Conservation (phyloP, 495 filamentous ascomycete species). For the Pseudoneurospora amorphoporcata region DNA sequence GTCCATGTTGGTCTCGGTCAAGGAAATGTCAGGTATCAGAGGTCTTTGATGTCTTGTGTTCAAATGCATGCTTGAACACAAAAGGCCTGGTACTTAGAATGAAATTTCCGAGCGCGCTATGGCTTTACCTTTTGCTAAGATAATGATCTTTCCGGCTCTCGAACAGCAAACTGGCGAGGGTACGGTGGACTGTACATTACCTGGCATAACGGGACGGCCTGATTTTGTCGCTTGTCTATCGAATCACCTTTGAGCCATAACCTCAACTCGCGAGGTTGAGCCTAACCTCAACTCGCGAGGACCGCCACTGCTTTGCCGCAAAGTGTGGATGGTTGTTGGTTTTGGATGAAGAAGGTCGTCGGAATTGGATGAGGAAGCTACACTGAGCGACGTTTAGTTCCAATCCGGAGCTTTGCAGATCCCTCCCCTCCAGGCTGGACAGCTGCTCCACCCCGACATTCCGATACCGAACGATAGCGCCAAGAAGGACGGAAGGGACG, state of each 20-base stretch:
- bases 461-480: neutral
- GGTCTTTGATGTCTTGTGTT: neutral
- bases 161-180: neutral
- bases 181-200: neutral
- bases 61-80: neutral
- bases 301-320: neutral
- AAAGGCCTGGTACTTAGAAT: neutral
- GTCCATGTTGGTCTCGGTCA: neutral
- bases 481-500: neutral
- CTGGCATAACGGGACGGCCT: neutral
- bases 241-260: neutral
- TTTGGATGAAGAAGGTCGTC: neutral
- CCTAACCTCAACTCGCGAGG: neutral
- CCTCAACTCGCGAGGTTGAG: neutral
- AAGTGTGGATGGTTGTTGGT: neutral
- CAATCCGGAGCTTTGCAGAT: neutral
- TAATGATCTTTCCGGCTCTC: neutral
- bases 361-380: neutral
- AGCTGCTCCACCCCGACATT: neutral
- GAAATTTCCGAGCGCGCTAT: neutral
- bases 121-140: neutral
- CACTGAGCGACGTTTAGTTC: neutral
- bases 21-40: neutral
- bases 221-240: neutral
- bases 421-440: neutral